phyloP scores from a whole-genome alignment of 352 stramenopile species.

The Pythium brachiatum region DNA sequence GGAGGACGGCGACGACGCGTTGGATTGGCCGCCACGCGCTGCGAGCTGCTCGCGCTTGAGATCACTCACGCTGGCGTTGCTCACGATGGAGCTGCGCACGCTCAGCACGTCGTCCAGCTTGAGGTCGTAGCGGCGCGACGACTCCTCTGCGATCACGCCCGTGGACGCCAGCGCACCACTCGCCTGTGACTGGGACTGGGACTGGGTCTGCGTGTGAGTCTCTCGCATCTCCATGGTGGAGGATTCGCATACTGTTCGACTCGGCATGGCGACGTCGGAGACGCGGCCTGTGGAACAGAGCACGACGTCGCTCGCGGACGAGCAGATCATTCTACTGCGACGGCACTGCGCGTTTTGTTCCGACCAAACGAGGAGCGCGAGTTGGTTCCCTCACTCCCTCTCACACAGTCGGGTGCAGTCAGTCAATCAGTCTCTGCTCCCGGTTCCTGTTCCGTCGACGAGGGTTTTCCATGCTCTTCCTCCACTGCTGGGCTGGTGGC shows the following conservation, averaged over 20 bases:
- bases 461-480: conserved; percentile 22
- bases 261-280: background rate
- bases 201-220: too few relatives aligned
- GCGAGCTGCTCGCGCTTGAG: conserved; percentile 27
- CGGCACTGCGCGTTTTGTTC: too few relatives aligned
- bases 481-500: conserved; percentile 13
- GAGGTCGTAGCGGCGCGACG: background rate
- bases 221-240: background rate
- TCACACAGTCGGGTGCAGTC: conserved; percentile 6
- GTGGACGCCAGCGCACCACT: background rate
- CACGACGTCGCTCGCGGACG: conserved; percentile 17
- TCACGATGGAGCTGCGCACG: conserved; percentile 21
- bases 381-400: background rate
- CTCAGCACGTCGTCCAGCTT: conserved; percentile 20
- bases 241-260: background rate
- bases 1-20: conserved; percentile 3
- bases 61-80: conserved; percentile 18
- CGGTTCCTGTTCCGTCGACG: background rate
- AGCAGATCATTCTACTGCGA: conserved; percentile 24
- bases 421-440: conserved; percentile 20
- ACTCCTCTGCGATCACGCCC: background rate
- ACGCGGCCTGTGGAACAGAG: conserved; percentile 4
- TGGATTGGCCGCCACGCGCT: background rate
- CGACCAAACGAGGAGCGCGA: too few relatives aligned
- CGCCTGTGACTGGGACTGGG: background rate